Evolutionary conservation across 192 early-diverging fungal species (phyloP).

Genomic region (Phycomyces blakesleeanus): DNA sequence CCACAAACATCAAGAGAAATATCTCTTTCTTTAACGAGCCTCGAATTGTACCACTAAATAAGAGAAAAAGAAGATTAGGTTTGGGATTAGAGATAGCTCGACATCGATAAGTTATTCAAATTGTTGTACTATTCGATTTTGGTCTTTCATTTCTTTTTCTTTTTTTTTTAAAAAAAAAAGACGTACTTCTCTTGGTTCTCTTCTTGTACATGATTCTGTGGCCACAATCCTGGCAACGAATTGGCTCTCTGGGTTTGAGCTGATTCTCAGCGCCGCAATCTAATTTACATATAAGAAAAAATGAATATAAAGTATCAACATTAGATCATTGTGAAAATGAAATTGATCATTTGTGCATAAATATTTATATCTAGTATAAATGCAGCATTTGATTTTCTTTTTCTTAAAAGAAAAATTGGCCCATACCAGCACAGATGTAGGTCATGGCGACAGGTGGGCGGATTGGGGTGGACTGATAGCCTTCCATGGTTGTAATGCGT

Average conservation of each 20-base stretch:
- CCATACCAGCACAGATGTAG: constrained; percentile 42
- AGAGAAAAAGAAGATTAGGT: constrained; percentile 19
- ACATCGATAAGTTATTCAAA: neutral
- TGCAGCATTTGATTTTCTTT: too few species aligned
- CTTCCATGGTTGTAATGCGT: constrained; percentile 15
- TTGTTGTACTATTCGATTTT: too few species aligned
- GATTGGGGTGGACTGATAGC: constrained; percentile 27
- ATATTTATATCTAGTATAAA: too few species aligned
- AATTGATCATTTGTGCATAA: too few species aligned
- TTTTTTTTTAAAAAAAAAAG: too few species aligned
- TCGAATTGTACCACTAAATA: constrained; percentile 96
- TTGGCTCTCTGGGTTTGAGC: constrained; percentile 91
- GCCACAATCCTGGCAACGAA: constrained; percentile 94
- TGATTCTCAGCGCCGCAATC: constrained; percentile 88
- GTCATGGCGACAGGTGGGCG: constrained; percentile 37
- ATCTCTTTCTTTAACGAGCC: constrained; percentile 71
- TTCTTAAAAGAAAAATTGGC: too few species aligned
- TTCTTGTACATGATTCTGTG: constrained; percentile 98
- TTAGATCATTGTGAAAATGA: neutral
- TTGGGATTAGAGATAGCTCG: neutral
- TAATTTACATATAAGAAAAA: constrained; percentile 12
- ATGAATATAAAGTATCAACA: neutral
- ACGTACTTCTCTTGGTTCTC: constrained; percentile 87
- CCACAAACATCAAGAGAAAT: neutral
- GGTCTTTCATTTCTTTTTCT: too few species aligned